These are phyloP conservation scores for Nitzschia sp. DNA, from an alignment of 108 stramenopile genomes.

Conservation along the genomic window DNA sequence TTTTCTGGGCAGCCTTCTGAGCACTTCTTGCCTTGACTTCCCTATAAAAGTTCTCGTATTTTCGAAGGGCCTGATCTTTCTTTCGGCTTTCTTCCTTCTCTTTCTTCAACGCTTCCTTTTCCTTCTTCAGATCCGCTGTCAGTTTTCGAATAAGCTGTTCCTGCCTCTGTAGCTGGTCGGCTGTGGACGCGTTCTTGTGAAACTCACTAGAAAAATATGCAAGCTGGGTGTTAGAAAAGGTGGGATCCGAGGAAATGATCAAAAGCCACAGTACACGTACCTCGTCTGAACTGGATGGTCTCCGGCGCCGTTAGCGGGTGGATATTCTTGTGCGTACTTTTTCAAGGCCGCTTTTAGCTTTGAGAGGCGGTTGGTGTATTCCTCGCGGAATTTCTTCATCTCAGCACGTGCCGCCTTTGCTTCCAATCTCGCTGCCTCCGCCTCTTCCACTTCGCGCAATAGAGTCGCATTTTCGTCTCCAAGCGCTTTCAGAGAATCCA, in stretches of 20 bases:
- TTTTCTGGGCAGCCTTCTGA: conserved; percentile 70
- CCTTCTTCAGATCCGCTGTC: conserved; percentile 74
- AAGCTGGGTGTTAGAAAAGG: neutral
- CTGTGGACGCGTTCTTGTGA: conserved; percentile 35
- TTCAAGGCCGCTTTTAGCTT: conserved; percentile 71
- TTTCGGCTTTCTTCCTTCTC: conserved; percentile 85
- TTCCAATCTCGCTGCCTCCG: conserved; percentile 72
- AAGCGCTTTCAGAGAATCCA: conserved; percentile 83
- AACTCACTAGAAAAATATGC: conserved; percentile 39
- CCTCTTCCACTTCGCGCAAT: conserved; percentile 80
- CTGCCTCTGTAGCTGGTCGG: conserved; percentile 57
- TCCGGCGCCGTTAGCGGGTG: neutral
- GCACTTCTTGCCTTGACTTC: conserved; percentile 88
- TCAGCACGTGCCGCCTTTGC: conserved; percentile 71
- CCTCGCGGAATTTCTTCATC: conserved; percentile 74
- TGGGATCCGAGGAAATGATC: conserved; percentile 27
- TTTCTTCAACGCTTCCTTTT: conserved; percentile 71
- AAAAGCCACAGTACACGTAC: conserved; percentile 20
- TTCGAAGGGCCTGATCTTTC: conserved; percentile 80
- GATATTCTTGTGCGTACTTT: conserved; percentile 58
- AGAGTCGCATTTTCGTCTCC: conserved; percentile 86
- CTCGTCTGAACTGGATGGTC: conserved; percentile 57
- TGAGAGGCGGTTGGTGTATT: conserved; percentile 66
- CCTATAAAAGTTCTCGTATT: conserved; percentile 87
- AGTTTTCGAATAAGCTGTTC: conserved; percentile 83